phyloP scores from a whole-genome alignment of 179 eudicot species.

The Carnegiea gigantea region DNA sequence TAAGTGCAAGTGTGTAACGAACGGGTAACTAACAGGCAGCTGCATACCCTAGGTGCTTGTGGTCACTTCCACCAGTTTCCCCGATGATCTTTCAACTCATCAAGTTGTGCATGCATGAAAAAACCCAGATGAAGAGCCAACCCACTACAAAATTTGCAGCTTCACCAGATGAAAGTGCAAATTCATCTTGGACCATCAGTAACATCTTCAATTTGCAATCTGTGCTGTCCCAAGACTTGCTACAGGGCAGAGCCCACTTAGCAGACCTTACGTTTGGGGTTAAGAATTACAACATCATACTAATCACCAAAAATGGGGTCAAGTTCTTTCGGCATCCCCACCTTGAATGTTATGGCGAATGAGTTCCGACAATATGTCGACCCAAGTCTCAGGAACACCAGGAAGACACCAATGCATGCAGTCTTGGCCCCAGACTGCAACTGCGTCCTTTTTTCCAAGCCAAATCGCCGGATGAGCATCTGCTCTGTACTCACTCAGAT shows the following conservation, averaged over 20 bases:
- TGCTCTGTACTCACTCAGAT: conserved; percentile 85
- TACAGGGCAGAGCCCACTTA: neutral
- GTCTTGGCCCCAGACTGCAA: conserved; percentile 92
- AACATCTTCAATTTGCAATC: neutral
- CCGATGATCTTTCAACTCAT: neutral
- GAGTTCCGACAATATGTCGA: conserved; percentile 68
- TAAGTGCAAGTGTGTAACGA: neutral
- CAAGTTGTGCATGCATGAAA: neutral
- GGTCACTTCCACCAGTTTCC: neutral
- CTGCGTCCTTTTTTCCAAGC: conserved; percentile 94
- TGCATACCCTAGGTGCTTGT: neutral
- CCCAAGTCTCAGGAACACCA: conserved; percentile 96
- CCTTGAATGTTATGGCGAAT: conserved; percentile 33
- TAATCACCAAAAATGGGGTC: neutral
- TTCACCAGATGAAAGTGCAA: neutral
- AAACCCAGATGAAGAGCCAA: neutral
- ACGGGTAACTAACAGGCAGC: neutral
- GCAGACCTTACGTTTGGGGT: neutral
- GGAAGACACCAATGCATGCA: conserved; percentile 99
- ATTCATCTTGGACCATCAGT: neutral
- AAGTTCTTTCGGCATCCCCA: conserved; percentile 8
- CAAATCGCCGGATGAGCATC: conserved; percentile 96
- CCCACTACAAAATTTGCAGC: neutral
- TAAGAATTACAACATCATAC: neutral
- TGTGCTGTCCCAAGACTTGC: conserved; percentile 7